These are phyloP conservation scores for Trebouxia sp. DNA, from an alignment of 139 green algal genomes.

Conservation along the genomic window DNA sequence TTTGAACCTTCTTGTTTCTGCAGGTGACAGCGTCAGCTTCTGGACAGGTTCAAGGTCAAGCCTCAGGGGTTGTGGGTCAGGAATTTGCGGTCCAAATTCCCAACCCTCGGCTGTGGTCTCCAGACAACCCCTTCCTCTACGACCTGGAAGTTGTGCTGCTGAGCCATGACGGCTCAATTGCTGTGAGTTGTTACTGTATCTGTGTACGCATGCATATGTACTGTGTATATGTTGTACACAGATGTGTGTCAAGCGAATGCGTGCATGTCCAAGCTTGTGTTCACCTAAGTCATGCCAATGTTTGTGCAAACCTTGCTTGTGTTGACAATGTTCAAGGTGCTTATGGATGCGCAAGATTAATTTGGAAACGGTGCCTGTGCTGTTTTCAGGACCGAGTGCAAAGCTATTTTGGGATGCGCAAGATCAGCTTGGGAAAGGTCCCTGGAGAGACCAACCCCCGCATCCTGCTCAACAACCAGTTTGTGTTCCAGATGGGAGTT, in stretches of 20 bases:
- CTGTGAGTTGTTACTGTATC: no score
- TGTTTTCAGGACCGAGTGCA: background rate
- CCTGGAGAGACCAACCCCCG: background rate
- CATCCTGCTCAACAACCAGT: slow-evolving; percentile 22
- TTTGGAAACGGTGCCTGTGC: no score
- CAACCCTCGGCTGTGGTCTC: slow-evolving; percentile 21
- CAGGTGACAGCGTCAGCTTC: background rate
- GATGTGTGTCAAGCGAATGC: no score
- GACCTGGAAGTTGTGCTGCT: slow-evolving; percentile 4
- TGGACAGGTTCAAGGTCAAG: background rate
- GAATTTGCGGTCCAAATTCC: background rate
- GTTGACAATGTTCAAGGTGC: no score
- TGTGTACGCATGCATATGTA: no score
- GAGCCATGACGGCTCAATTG: background rate
- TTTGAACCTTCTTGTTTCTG: background rate
- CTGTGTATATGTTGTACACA: no score
- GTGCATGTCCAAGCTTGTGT: no score
- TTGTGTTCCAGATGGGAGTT: slow-evolving; percentile 24
- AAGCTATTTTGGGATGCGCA: slow-evolving; percentile 36
- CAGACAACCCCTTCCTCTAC: slow-evolving; percentile 30
- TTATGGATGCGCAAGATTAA: no score
- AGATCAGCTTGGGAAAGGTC: slow-evolving; percentile 4
- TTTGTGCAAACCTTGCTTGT: no score
- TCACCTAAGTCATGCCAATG: background rate
- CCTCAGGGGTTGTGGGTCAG: slow-evolving; percentile 12